These are phyloP conservation scores for Tetrahymena elliotti DNA, from an alignment of 73 alveolate genomes.

Conservation along the genomic window DNA sequence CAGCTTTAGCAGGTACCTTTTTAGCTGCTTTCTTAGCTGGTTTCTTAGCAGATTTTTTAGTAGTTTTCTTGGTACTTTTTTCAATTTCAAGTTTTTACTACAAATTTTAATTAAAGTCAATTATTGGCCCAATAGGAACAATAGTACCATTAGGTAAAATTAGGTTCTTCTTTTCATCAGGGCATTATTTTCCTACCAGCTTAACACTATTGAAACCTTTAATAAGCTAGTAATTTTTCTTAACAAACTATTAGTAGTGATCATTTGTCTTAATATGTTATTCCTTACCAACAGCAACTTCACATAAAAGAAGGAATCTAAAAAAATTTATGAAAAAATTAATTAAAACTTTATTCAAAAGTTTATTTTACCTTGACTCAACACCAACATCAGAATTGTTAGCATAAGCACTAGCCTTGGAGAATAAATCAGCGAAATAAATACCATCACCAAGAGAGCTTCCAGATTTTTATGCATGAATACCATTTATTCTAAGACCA, in stretches of 20 bases:
- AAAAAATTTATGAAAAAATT: neutral
- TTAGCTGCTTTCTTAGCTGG: neutral
- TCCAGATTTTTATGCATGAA: conserved; percentile 64
- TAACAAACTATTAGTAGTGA: conserved; percentile 40
- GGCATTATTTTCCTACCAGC: conserved; percentile 71
- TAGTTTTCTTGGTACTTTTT: neutral
- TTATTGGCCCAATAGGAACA: conserved; percentile 83
- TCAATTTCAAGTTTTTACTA: neutral
- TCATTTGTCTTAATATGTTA: conserved; percentile 42
- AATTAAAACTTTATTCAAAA: conserved; percentile 4
- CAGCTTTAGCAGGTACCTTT: neutral
- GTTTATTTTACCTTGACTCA: conserved; percentile 29
- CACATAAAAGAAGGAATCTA: conserved; percentile 76
- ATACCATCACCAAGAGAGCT: conserved; percentile 89
- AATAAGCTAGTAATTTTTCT: conserved; percentile 18
- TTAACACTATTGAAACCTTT: conserved; percentile 46
- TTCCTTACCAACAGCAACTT: conserved; percentile 86
- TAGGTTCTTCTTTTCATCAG: conserved; percentile 72
- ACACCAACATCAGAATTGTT: conserved; percentile 44
- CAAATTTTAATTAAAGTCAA: conserved; percentile 29
- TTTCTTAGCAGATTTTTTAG: neutral
- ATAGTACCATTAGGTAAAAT: conserved; percentile 81
- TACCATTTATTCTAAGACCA: conserved; percentile 10
- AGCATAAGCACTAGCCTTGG: conserved; percentile 64
- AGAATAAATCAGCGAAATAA: conserved; percentile 80